These are phyloP conservation scores for Voacanga thouarsii DNA, from an alignment of 257 asterid species.

Conservation along the genomic window DNA sequence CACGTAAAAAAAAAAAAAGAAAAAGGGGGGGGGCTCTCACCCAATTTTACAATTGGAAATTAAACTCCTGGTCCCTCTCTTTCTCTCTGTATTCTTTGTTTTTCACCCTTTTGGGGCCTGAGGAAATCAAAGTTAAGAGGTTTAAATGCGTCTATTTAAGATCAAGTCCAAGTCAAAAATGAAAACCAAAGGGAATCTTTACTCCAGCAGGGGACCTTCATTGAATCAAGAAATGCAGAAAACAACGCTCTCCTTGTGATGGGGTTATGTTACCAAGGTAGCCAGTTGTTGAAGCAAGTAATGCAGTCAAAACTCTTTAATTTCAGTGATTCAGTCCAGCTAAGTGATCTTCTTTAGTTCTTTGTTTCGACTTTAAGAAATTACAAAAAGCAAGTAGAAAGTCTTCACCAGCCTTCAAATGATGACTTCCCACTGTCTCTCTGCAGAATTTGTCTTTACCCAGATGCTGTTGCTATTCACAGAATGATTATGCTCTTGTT, in stretches of 20 bases:
- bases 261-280: conserved; percentile 2
- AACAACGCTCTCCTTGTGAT: not conserved
- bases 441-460: conserved; percentile 3
- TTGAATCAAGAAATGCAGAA: not conserved
- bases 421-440: conserved; percentile 6
- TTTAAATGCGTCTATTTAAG: not conserved
- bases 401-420: conserved; percentile 13
- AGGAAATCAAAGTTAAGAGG: not conserved
- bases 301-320: conserved; percentile 9
- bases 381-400: conserved; percentile 1
- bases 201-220: not conserved
- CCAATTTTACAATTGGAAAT: too few relatives aligned
- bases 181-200: not conserved
- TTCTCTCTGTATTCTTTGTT: not conserved
- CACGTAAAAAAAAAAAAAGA: too few relatives aligned
- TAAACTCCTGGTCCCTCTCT: not conserved
- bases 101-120: not conserved
- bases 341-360: not conserved
- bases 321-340: not conserved
- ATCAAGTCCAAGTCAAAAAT: not conserved
- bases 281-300: not conserved
- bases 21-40: too few relatives aligned
- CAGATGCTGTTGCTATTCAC: not conserved
- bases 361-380: not conserved
- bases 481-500: conserved; percentile 10